These are phyloP conservation scores for Leucocoprinus birnbaumii DNA, from an alignment of 768 basidiomycete genomes.

Conservation along the genomic window DNA sequence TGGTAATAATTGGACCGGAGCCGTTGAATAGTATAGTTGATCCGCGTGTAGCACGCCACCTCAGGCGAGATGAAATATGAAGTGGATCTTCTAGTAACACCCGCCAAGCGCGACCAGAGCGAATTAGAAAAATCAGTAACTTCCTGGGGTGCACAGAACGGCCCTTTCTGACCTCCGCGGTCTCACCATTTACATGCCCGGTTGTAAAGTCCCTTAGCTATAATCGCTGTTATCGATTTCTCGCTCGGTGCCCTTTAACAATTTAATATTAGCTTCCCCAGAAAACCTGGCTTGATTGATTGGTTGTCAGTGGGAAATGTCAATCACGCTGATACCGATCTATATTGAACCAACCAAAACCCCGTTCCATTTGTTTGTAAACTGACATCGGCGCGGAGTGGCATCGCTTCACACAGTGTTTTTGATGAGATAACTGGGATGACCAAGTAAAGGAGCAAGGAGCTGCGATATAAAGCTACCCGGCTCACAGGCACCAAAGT, in stretches of 20 bases:
- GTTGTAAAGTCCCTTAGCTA: too few relatives aligned
- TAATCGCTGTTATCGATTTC: not conserved
- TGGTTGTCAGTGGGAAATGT: too few relatives aligned
- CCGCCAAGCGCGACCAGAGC: not conserved
- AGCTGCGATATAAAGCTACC: too few relatives aligned
- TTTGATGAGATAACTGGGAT: not conserved
- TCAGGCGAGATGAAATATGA: too few relatives aligned
- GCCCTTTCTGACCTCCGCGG: not conserved
- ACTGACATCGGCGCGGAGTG: too few relatives aligned
- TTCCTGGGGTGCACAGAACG: not conserved
- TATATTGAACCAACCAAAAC: too few relatives aligned
- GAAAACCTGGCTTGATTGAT: too few relatives aligned
- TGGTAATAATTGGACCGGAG: conserved; percentile 1
- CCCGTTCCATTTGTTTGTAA: too few relatives aligned
- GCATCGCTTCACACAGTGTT: not conserved
- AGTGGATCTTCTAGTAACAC: too few relatives aligned
- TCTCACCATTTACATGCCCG: not conserved
- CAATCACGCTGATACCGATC: too few relatives aligned
- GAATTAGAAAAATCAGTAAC: not conserved
- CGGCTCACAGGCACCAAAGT: not conserved
- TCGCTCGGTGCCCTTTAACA: not conserved
- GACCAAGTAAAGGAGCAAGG: not conserved
- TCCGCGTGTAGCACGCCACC: too few relatives aligned
- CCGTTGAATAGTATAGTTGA: too few relatives aligned
- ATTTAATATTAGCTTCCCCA: not conserved